Percentiles rank a stretch among this genome's conserved stretches.
These are phyloP conservation scores for Leccinum disarticulatum DNA, from an alignment of 768 basidiomycete species.

Conservation along the genomic window DNA sequence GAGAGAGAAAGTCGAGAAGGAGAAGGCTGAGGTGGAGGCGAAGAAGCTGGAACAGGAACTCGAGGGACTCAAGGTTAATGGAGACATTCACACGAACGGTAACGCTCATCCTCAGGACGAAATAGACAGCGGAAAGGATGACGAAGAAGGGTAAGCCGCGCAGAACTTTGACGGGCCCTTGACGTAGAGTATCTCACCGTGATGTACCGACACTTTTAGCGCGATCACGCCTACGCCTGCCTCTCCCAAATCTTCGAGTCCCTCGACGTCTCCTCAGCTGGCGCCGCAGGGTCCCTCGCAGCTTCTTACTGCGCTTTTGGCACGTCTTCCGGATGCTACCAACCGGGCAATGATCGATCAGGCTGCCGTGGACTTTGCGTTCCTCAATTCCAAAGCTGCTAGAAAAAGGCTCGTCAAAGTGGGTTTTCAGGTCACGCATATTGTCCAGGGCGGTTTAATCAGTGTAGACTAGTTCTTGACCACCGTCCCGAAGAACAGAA, in stretches of 20 bases:
- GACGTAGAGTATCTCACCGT: slow-evolving; percentile 37
- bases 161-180: neutral
- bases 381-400: slow-evolving; percentile 95
- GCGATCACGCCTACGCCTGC: slow-evolving; percentile 63
- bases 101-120: slow-evolving; percentile 4
- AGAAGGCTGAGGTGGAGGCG: slow-evolving; percentile 62
- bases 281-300: slow-evolving; percentile 92
- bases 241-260: slow-evolving; percentile 61
- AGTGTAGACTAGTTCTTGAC: slow-evolving; percentile 60
- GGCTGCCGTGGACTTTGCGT: slow-evolving; percentile 92
- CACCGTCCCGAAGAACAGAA: slow-evolving; percentile 83
- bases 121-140: slow-evolving; percentile 25
- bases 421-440: slow-evolving; percentile 4
- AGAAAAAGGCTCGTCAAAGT: slow-evolving; percentile 90
- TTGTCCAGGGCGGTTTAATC: slow-evolving; percentile 8
- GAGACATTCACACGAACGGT: slow-evolving; percentile 24
- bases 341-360: slow-evolving; percentile 89
- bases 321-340: slow-evolving; percentile 91
- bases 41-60: slow-evolving; percentile 78
- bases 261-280: slow-evolving; percentile 65
- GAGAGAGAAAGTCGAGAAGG: slow-evolving; percentile 51
- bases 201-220: slow-evolving; percentile 33
- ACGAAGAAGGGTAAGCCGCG: slow-evolving; percentile 30
- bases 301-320: slow-evolving; percentile 84
- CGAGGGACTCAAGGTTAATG: slow-evolving; percentile 53